Evolutionary conservation across 1,284 basidiomycete genomes (phyloP).

Genomic region (Cryptococcus deneoformans): DNA sequence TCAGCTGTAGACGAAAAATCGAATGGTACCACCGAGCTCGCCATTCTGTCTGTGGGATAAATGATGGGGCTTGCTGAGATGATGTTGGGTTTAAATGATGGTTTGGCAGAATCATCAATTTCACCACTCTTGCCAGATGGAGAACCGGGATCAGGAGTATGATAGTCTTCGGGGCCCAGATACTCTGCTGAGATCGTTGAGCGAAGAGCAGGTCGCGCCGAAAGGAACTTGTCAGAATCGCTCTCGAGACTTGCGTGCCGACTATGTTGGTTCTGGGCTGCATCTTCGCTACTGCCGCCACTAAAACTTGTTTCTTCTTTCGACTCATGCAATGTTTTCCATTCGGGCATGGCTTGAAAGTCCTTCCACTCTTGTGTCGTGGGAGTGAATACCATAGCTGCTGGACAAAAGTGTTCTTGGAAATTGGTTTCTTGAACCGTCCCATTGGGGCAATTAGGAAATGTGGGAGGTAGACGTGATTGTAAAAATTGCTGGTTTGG

Average conservation of each 20-base stretch:
- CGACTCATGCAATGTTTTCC: conserved; percentile 18
- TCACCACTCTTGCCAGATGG: neutral
- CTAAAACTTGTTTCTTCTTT: conserved; percentile 7
- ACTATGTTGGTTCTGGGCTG: conserved; percentile 1
- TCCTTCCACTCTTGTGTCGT: conserved; percentile 51
- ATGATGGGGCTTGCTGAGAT: conserved; percentile 31
- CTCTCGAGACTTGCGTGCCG: conserved; percentile 1
- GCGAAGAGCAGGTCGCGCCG: conserved; percentile 1
- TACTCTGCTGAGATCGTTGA: conserved; percentile 28
- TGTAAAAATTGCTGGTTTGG: conserved; percentile 45
- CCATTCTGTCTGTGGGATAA: neutral
- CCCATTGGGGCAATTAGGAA: conserved; percentile 18
- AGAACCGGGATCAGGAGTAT: conserved; percentile 36
- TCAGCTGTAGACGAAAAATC: neutral
- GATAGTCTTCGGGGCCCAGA: conserved; percentile 20
- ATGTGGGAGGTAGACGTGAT: conserved; percentile 41
- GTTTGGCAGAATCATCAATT: conserved; percentile 1
- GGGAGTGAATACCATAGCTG: conserved; percentile 49
- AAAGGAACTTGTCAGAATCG: neutral
- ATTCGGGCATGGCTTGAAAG: conserved; percentile 25
- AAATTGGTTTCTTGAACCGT: conserved; percentile 10
- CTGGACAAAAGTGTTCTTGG: conserved; percentile 5
- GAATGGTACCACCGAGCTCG: neutral
- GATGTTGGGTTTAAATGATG: conserved; percentile 25
- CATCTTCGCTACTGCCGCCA: conserved; percentile 14